Base-by-base conservation (phyloP, 306 rosid genomes). In the Bauhinia variegata region DNA sequence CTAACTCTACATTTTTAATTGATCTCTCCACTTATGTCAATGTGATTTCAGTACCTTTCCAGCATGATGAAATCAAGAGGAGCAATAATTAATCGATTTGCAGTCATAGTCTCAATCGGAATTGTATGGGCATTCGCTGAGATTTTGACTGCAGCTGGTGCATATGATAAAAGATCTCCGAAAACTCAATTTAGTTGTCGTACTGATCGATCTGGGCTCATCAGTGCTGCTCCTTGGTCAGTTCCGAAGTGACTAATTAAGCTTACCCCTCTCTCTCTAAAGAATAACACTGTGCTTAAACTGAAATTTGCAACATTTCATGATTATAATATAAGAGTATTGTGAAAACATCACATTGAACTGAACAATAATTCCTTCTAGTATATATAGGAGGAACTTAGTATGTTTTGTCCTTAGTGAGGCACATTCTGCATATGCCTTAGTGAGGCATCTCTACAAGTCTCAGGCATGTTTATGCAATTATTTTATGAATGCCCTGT, bases 121-220 rank as follows among this genome's bases (percentile, higher is more conserved):
- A 74, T 89, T 46, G 95, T 73, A 2, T 92, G 98, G 98, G 81
- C 65, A 68, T 88, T 82, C 68, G 91, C 96, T 72, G 93, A 81
- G 71, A 80, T 92, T 74, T 75, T 92, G 83, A 92, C 98, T 33
- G 86, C 68, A 38, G 91, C 87, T 54, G 98, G 98, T 73, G 98
- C 88, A 12, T 92, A 92, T 34, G 13, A 79, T 12, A 78, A 57
- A 52, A 83, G 78, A 86, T 38, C 98, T 44, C 82, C 81, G 14
- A 9, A 6, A 34, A 92, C 98, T 70, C 98, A 92, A 83, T 4
- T 59, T 5, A 93, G 86, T 59, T 93, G 98, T 64, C 96, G 98
- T 28, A 89, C 98, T 48, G 98, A 93, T 79, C 89, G 93, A 63
- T 87, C 98, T 51, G 98, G 98, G 37, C 91, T 93, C 59, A 69